Percentiles rank a stretch among this genome's conserved stretches.
These are phyloP conservation scores for Barnettozyma populi DNA, from an alignment of 805 yeast genomes.

Conservation along the genomic window DNA sequence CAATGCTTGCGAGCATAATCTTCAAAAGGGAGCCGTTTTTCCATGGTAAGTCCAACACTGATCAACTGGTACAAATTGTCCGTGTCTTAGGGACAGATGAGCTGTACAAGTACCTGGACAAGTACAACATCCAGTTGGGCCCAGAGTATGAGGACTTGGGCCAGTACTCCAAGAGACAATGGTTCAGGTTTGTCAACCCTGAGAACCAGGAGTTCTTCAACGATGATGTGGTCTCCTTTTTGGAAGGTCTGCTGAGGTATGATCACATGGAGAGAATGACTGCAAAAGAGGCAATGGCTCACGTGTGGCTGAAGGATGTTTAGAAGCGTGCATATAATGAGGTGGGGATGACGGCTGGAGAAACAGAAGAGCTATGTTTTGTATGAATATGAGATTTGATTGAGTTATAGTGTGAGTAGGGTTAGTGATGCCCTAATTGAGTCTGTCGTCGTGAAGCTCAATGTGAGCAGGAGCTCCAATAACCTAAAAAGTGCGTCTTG, in stretches of 20 bases:
- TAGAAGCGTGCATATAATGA: constrained; percentile 15
- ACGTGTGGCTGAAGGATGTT: constrained; percentile 49
- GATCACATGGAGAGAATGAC: constrained; percentile 88
- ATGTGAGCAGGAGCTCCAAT: neutral
- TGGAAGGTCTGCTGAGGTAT: constrained; percentile 68
- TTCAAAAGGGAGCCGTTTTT: constrained; percentile 89
- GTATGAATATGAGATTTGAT: neutral
- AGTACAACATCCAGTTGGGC: constrained; percentile 65
- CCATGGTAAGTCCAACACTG: constrained; percentile 88
- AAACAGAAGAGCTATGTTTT: neutral
- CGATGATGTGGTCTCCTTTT: constrained; percentile 58
- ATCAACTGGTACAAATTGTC: constrained; percentile 86
- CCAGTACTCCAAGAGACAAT: constrained; percentile 58
- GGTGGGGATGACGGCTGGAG: too few species aligned
- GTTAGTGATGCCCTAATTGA: neutral
- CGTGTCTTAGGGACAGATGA: constrained; percentile 83
- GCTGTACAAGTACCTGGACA: constrained; percentile 56
- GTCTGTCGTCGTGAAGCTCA: neutral
- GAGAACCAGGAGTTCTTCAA: constrained; percentile 46
- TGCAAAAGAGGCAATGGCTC: constrained; percentile 83
- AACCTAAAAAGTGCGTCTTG: neutral
- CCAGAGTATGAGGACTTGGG: constrained; percentile 78
- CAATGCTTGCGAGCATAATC: constrained; percentile 84
- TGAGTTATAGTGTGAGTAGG: neutral
- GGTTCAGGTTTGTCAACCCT: constrained; percentile 56